Evolutionary conservation across 208 protist genomes (phyloP), one percentile per base, ranked within the genome.

Genomic region (Naegleria fowleri): DNA sequence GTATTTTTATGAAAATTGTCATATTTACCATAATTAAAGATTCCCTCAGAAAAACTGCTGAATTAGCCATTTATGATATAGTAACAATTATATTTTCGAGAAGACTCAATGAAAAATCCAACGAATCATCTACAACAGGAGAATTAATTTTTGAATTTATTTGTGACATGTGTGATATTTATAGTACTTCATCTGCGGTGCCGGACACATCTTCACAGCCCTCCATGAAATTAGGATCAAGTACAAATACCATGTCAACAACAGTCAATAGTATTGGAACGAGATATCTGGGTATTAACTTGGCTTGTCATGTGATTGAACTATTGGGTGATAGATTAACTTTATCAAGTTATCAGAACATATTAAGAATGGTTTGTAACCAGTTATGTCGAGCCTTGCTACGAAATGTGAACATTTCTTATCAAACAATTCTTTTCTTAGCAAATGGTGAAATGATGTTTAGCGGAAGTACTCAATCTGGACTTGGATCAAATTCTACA

Each of bases 101-200:
- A 87, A 19, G 29, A 33, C 11, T 5, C 19, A 36, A 87, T 36
- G 22, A 33, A 11, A 1, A 1, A 36, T 3, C 36, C 25, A 9
- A 6, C 9, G 11, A 11, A 43, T 25, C 16, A 19, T 22, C 43
- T 0, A 29, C 55, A 67, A 29, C 19, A 2, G 67, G 67, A 36
- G 67, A 79, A 29, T 33, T 15, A 36, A 52, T 87, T 38, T 87
- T 87, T 87, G 84, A 87, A 52, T 87, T 87, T 52, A 48, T 87
- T 40, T 87, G 84, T 36, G 25, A 87, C 0, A 29, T 87, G 25
- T 87, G 84, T 52, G 84, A 87, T 36, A 67, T 67, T 67, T 67
- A 15, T 19, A 29, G 19, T 67, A 67, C 11, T 4, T 29, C 55
- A 3, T 67, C 55, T 29, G 22, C 13, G 4, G 55, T 29, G 22